Base-by-base conservation (phyloP, 305 asterid species). In the Salvia sclarea region DNA sequence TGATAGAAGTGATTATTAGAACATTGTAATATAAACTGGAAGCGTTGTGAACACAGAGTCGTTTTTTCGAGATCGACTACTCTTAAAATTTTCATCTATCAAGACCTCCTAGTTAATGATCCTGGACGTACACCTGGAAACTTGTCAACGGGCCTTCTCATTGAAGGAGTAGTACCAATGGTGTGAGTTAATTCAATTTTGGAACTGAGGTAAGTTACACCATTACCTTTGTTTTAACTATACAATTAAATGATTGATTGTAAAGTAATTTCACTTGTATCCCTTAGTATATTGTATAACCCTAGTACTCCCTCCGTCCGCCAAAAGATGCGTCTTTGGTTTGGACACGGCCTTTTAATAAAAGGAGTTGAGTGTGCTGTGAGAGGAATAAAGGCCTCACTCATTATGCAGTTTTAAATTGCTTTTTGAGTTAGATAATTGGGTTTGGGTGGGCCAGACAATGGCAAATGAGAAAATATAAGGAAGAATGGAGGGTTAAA, bases 81-180 rank as follows among this genome's bases (percentile, higher is more conserved):
- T 44, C 43, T 53, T 63, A 31, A 14, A 44, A 30, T 41, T 31
- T 2, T 30, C 22, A 33, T 72, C 30, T 28, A 11, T 14, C 31
- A 28, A 25, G 54, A 18, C 58, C n/a, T n/a, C 11, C 21, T 5
- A 17, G 35, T 11, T 52, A 47, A 1, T 60, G 53, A 56, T 63
- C 56, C 45, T 63, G 65, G 17, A 13, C 24, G 10, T 61, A 37
- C 28, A 61, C 38, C 57, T 52, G 54, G 58, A 40, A 52, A 47
- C 50, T 55, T 33, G 22, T 64, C 10, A 40, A 35, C 52, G 40
- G 41, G 31, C 63, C 33, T 17, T 55, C 12, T 7, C 12, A 35
- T 35, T 37, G 43, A 37, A 8, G 43, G 10, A n/a, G 50, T 44
- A 44, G 50, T 14, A 14, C 11, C 20, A 14, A 3, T 44, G 50